Evolutionary conservation across 352 stramenopile species (phyloP).

Genomic region (Pythium dissimile): DNA sequence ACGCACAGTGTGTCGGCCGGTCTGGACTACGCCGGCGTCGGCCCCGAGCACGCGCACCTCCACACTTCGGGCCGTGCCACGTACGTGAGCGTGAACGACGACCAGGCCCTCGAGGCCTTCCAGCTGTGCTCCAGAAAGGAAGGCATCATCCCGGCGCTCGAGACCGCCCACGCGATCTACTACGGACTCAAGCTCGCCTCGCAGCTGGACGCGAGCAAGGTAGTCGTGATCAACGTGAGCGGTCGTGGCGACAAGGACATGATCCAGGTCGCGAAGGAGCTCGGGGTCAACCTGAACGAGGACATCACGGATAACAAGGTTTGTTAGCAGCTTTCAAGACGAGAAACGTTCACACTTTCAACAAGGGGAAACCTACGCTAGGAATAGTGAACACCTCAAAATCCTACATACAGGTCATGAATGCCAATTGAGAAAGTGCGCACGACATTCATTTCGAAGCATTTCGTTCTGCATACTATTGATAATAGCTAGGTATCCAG

Average conservation of each 20-base stretch:
- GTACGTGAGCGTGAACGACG: constrained; percentile 96
- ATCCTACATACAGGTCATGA: no score
- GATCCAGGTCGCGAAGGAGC: constrained; percentile 95
- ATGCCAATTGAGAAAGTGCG: neutral
- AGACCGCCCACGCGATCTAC: constrained; percentile 96
- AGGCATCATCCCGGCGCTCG: constrained; percentile 97
- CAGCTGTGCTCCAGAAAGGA: constrained; percentile 94
- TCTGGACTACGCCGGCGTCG: constrained; percentile 97
- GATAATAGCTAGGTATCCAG: neutral
- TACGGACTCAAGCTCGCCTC: constrained; percentile 92
- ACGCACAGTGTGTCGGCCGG: constrained; percentile 96
- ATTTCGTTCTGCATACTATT: neutral
- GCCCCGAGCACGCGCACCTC: constrained; percentile 96
- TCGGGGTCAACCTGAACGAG: constrained; percentile 91
- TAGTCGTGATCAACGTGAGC: constrained; percentile 97
- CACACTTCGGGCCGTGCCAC: constrained; percentile 94
- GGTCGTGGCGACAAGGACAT: constrained; percentile 99
- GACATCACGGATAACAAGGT: constrained; percentile 76
- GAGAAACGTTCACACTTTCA: neutral
- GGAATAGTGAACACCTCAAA: neutral
- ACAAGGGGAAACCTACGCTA: neutral
- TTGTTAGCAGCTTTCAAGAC: neutral
- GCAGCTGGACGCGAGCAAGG: constrained; percentile 84
- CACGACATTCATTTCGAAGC: neutral
- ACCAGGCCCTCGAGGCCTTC: constrained; percentile 96